phyloP scores from a whole-genome alignment of 805 yeast species.

The Kodamaea neixiangensis region DNA sequence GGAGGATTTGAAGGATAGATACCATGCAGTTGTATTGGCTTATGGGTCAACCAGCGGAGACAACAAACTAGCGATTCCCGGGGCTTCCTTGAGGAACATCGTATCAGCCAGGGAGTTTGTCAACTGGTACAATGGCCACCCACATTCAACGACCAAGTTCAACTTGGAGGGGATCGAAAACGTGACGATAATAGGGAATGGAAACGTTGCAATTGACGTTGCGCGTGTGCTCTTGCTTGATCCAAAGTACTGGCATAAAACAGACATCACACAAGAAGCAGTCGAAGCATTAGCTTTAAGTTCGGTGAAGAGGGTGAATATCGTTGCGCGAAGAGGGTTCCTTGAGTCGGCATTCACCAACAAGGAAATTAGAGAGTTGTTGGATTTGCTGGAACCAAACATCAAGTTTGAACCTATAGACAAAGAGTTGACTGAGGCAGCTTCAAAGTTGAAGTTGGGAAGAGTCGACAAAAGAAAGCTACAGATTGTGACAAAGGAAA shows the following conservation, averaged over 20 bases:
- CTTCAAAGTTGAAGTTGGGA: constrained; percentile 37
- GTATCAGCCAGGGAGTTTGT: constrained; percentile 84
- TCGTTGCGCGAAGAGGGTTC: constrained; percentile 86
- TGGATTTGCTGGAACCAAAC: constrained; percentile 56
- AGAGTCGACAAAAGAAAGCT: constrained; percentile 67
- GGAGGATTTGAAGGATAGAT: constrained; percentile 49
- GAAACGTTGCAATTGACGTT: constrained; percentile 93
- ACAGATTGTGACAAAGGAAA: constrained; percentile 44
- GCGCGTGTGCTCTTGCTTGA: constrained; percentile 72
- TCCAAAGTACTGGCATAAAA: constrained; percentile 58
- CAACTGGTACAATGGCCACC: constrained; percentile 95
- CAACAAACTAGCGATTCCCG: constrained; percentile 59
- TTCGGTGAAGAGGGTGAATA: constrained; percentile 60
- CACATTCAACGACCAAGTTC: constrained; percentile 27
- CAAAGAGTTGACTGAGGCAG: constrained; percentile 28
- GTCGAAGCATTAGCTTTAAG: constrained; percentile 51
- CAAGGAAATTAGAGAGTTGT: constrained; percentile 84
- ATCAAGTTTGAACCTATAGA: constrained; percentile 46
- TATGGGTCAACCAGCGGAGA: constrained; percentile 74
- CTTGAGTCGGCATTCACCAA: constrained; percentile 87
- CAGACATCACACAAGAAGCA: constrained; percentile 75
- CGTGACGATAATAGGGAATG: constrained; percentile 91
- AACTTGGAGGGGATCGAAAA: constrained; percentile 53
- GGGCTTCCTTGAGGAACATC: constrained; percentile 64
- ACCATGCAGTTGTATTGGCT: constrained; percentile 75